Evolutionary conservation across 495 filamentous ascomycete species (phyloP).

Genomic region (Neurospora sp.): DNA sequence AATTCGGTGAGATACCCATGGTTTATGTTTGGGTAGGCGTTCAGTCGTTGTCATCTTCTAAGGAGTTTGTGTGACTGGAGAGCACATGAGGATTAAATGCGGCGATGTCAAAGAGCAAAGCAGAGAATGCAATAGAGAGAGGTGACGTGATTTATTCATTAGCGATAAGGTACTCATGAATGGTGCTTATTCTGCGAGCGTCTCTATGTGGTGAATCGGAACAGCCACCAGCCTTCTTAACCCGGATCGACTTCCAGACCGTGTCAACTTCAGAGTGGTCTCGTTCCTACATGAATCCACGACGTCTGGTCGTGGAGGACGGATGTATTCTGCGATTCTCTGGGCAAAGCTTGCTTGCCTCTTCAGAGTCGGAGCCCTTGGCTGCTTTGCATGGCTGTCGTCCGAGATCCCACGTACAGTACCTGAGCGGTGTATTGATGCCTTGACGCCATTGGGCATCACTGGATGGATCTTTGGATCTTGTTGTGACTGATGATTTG

Average conservation of each 20-base stretch:
- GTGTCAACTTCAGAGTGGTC: neutral
- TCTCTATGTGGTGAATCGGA: neutral
- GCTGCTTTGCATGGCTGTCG: slow-evolving; percentile 1
- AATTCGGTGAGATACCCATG: no score
- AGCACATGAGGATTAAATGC: neutral
- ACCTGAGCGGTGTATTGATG: neutral
- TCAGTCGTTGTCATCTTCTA: neutral
- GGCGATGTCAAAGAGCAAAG: neutral
- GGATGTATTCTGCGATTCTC: slow-evolving; percentile 18
- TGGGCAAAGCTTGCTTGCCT: slow-evolving; percentile 18
- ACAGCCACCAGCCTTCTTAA: neutral
- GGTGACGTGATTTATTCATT: neutral
- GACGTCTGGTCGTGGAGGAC: slow-evolving; percentile 7
- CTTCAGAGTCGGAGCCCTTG: slow-evolving; percentile 3
- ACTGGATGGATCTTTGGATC: neutral
- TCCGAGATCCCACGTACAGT: neutral
- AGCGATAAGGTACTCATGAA: neutral
- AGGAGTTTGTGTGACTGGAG: no score
- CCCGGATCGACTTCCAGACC: neutral
- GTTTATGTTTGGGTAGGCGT: no score
- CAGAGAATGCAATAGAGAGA: neutral
- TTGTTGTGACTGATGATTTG: neutral
- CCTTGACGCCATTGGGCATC: neutral
- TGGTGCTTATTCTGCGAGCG: neutral
- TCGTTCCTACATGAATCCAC: neutral